Conservation (phyloP, 139 green algal genomes). For the Chlamydomonas incerta region DNA sequence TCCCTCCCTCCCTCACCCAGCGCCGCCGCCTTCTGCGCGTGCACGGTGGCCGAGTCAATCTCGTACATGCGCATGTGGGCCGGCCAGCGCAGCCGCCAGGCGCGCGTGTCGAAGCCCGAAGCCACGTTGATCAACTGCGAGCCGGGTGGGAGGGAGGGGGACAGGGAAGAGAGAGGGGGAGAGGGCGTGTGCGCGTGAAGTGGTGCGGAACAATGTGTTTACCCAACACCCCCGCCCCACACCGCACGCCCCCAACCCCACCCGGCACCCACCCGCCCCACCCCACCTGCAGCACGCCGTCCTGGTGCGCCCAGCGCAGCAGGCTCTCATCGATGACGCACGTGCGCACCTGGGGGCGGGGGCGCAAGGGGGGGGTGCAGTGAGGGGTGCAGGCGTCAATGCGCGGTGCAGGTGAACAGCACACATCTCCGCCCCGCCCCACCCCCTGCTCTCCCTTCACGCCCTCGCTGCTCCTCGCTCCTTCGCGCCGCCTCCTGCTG, state of each 20-base stretch:
- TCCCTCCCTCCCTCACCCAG: neutral
- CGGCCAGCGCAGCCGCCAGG: slow-evolving; percentile 50
- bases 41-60: slow-evolving; percentile 53
- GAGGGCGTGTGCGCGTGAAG: neutral
- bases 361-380: no score
- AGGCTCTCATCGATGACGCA: slow-evolving; percentile 51
- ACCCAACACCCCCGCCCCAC: no score
- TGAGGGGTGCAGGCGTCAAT: no score
- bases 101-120: slow-evolving; percentile 49
- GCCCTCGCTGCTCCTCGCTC: no score
- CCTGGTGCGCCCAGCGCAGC: slow-evolving; percentile 41
- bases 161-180: neutral
- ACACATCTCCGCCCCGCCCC: no score
- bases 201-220: neutral
- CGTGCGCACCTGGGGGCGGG: slow-evolving; percentile 39
- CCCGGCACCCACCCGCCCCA: no score
- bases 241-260: no score
- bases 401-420: no score
- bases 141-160: no score
- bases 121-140: slow-evolving; percentile 52
- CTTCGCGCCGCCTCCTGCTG: no score
- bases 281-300: slow-evolving; percentile 43
- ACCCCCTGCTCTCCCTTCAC: no score
- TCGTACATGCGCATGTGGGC: slow-evolving; percentile 35
- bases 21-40: slow-evolving; percentile 41